A percentile compares a stretch with the other conserved stretches of the same genome.
Conservation (phyloP, 2,329 filamentous ascomycete genomes). For the Trichoderma citrinoviride region DNA sequence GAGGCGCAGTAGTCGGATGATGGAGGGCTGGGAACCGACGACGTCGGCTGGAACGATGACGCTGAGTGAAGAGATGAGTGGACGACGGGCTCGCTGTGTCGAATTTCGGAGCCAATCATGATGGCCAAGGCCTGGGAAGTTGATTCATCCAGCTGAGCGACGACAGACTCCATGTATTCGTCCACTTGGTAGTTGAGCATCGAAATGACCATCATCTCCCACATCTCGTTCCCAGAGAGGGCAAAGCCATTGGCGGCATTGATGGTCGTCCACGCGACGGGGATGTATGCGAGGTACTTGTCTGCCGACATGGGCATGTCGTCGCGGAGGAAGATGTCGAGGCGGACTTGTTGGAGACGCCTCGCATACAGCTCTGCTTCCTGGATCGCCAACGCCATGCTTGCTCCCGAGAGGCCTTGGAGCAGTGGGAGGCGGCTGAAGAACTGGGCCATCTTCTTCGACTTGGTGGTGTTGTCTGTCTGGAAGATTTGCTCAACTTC, state of each 20-base stretch:
- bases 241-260: conserved; percentile 12
- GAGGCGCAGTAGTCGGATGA: not conserved
- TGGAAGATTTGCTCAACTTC: not conserved
- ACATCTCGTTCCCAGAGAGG: conserved; percentile 4
- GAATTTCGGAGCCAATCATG: not conserved
- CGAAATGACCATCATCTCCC: conserved; percentile 22
- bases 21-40: not conserved
- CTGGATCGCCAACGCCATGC: not conserved
- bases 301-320: not conserved
- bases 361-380: not conserved
- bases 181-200: conserved; percentile 19
- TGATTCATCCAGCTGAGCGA: conserved; percentile 7
- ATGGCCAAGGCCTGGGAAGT: not conserved
- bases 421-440: not conserved
- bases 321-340: conserved; percentile 1
- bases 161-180: conserved; percentile 22
- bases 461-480: not conserved
- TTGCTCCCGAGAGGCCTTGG: not conserved
- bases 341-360: not conserved
- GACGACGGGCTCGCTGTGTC: not conserved
- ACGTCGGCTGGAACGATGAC: not conserved
- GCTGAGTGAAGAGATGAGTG: not conserved
- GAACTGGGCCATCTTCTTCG: not conserved
- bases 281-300: conserved; percentile 22
- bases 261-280: conserved; percentile 16